A percentile compares a stretch with the other conserved stretches of the same genome.
phyloP scores from a whole-genome alignment of 176 grass and related monocot species.

The Carex scoparia region DNA sequence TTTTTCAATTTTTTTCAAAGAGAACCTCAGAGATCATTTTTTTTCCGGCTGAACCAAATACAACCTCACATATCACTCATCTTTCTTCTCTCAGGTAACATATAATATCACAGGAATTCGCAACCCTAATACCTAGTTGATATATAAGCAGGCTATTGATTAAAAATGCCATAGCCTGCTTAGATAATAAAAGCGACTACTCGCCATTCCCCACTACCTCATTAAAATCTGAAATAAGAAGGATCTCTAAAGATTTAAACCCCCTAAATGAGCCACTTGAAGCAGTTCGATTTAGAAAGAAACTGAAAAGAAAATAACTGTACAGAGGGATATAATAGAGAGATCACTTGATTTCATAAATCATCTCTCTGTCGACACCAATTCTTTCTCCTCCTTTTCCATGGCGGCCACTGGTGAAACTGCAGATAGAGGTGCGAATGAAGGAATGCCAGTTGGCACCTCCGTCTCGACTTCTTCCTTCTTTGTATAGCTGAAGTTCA shows the following conservation, averaged over 20 bases:
- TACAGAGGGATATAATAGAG: slow-evolving; percentile 37
- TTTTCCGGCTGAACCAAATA: background rate
- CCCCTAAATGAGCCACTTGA: slow-evolving; percentile 19
- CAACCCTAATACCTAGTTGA: slow-evolving; percentile 7
- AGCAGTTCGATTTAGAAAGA: slow-evolving; percentile 40
- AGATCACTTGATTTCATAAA: slow-evolving; percentile 7
- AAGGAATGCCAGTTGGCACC: slow-evolving; percentile 13
- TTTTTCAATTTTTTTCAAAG: background rate
- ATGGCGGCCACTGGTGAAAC: slow-evolving; percentile 14
- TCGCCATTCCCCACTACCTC: slow-evolving; percentile 37
- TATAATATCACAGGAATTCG: background rate
- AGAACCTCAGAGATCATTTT: background rate
- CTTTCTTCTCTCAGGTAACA: background rate
- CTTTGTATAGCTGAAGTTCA: slow-evolving; percentile 63
- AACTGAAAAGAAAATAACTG: slow-evolving; percentile 34
- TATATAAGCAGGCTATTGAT: slow-evolving; percentile 13
- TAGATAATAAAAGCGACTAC: slow-evolving; percentile 23
- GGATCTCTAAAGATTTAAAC: slow-evolving; percentile 22
- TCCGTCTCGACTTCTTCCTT: slow-evolving; percentile 28
- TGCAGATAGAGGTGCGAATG: slow-evolving; percentile 24
- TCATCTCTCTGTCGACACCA: slow-evolving; percentile 63
- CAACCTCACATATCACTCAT: background rate
- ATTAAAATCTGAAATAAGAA: slow-evolving; percentile 37
- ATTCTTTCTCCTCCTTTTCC: slow-evolving; percentile 44
- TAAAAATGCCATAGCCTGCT: slow-evolving; percentile 15